Base-by-base conservation (phyloP, 257 asterid genomes). In the Echites panduratus region DNA sequence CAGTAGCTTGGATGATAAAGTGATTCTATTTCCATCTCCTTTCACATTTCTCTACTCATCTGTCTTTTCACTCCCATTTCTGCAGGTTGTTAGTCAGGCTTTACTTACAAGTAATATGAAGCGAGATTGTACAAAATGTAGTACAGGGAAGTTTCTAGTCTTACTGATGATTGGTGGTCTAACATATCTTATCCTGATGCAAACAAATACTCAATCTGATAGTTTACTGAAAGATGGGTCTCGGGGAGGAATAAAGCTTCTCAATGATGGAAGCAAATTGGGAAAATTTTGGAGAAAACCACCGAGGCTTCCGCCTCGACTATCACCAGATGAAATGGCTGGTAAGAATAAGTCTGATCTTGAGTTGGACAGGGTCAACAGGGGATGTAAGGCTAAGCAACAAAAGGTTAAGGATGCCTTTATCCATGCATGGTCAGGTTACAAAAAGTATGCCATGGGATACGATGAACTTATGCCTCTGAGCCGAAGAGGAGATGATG, bases 381-480 rank as follows among this genome's bases (percentile, higher is more conserved):
- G 76, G 35, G 87, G 84, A 29, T 95, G 97, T 98, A 81, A 74
- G 63, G 84, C 79, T 72, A 82, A 93, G 78, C 93, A 92, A 76
- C 82, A 82, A 63, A 90, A 64, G 80, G 97, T 95, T n/a, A 95
- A 89, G 84, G 91, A 85, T 40, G 90, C 96, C 65, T 95, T 95
- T 85, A 66, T 87, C 49, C 98, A 95, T 74, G 98, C 96, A 40
- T 95, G 99, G 99, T 86, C 97, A 72, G 98, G 97, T 62, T 95
- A 95, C 80, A 84, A 77, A 64, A 70, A 64, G 53, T 82, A 87
- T 77, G 88, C 97, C 22, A 95, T 90, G 96, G 98, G 98, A 47
- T 85, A 87, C 75, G 98, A 95, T 81, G 98, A 95, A 79, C 96
- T 95, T 79, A 95, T 92, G 97, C 99, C 97, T 61, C 58, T 92